Percentiles rank a stretch among this genome's conserved stretches.
phyloP scores from a whole-genome alignment of 2,329 filamentous ascomycete genomes.

The Botrytis medusae region DNA sequence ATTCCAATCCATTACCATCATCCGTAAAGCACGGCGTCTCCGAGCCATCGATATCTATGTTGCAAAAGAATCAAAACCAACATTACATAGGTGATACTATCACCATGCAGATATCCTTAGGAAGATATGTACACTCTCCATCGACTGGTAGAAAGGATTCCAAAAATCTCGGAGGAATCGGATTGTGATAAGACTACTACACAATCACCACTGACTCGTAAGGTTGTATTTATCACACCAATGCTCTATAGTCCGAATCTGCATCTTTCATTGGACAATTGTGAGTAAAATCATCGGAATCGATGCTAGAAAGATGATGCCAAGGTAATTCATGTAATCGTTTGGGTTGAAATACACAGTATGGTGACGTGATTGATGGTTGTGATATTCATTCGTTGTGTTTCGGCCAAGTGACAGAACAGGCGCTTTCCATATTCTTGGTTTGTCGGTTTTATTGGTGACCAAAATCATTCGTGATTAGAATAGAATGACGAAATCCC shows the following conservation, averaged over 20 bases:
- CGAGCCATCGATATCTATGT: neutral
- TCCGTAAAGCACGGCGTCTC: neutral
- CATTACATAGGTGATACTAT: neutral
- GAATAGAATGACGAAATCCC: neutral
- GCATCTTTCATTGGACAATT: neutral
- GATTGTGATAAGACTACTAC: neutral
- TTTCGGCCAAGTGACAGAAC: neutral
- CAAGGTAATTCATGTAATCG: neutral
- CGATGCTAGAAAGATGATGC: conserved; percentile 2
- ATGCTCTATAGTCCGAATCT: neutral
- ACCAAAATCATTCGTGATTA: neutral
- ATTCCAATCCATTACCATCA: neutral
- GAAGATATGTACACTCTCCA: neutral
- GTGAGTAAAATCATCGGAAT: neutral
- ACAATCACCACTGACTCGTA: neutral
- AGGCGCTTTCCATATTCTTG: neutral
- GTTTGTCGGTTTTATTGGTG: neutral
- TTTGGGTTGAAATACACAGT: neutral
- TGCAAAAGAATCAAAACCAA: neutral
- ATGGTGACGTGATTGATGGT: neutral
- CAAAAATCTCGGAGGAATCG: neutral
- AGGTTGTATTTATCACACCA: neutral
- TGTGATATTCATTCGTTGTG: neutral
- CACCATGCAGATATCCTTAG: conserved; percentile 2
- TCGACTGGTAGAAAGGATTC: neutral